Evolutionary conservation across 768 basidiomycete genomes (phyloP).

Genomic region (Mycena crocata): DNA sequence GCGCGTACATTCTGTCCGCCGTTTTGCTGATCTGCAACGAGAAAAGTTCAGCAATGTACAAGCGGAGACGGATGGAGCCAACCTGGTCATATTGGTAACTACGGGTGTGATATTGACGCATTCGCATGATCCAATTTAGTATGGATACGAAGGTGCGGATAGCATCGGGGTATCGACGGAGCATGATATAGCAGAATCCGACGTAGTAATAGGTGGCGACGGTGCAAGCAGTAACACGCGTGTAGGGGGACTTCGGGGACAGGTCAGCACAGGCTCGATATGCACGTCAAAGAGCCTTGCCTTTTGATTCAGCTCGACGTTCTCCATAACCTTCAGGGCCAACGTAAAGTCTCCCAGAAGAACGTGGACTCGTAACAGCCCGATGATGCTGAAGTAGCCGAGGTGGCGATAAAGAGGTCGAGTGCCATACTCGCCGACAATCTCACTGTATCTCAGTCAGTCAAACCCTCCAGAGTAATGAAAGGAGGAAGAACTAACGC

Average conservation of each 20-base stretch:
- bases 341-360: constrained; percentile 96
- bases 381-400: constrained; percentile 97
- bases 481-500: constrained; percentile 66
- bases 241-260: constrained; percentile 77
- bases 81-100: constrained; percentile 98
- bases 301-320: constrained; percentile 92
- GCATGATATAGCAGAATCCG: constrained; percentile 96
- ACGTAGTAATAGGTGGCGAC: constrained; percentile 96
- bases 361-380: constrained; percentile 94
- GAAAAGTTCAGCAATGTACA: constrained; percentile 5
- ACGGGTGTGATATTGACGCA: constrained; percentile 96
- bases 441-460: constrained; percentile 62
- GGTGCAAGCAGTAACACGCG: constrained; percentile 96
- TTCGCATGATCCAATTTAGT: constrained; percentile 94
- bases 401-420: constrained; percentile 93
- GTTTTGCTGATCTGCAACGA: constrained; percentile 89
- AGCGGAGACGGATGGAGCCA: constrained; percentile 22
- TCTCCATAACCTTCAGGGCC: constrained; percentile 94
- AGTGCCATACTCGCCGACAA: constrained; percentile 92
- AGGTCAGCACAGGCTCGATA: constrained; percentile 23
- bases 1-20: constrained; percentile 96
- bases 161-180: constrained; percentile 94
- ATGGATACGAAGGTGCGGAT: constrained; percentile 93
- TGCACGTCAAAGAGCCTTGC: constrained; percentile 43
- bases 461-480: neutral